Base-by-base conservation (phyloP, 345 rosid genomes). In the Lumnitzera racemosa region DNA sequence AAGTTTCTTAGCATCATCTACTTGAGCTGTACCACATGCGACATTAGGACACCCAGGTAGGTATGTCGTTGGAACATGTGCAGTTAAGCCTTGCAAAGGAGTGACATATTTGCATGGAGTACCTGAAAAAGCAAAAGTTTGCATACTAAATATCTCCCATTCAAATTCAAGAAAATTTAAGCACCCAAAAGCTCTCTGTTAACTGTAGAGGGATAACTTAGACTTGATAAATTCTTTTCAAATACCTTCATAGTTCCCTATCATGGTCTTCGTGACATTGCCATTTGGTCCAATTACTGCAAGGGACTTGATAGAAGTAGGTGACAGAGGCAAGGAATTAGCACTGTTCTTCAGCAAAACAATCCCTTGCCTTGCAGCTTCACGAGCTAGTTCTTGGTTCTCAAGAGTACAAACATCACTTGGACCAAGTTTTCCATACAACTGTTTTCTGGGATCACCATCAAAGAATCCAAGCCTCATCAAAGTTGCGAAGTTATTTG, bases 241-340 rank as follows among this genome's bases (percentile, higher is more conserved):
- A 13, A 11, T 50, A 83, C 96, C 98, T 80, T 78, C 96, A 31
- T 90, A 94, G 82, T 94, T 94, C 51, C 99, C 99, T 15, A 94
- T 90, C 99, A 94, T 94, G 47, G 95, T 86, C 53, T 84, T 82
- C 1, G 99, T 90, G 72, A 80, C 97, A 64, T 94, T 81, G n/a
- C 90, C 91, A 50, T 94, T 87, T 0, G 99, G 97, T 56, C 99
- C 99, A 27, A 94, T 88, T 24, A 94, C 95, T 0, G 99, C 97
- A 52, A 94, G 56, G 17, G 76, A 71, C 67, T 81, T 86, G 24
- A 80, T 77, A 43, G 82, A 49, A 41, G 66, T 51, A 12, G 87
- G 81, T 60, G 88, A 73, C n/a, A 94, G 70, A 31, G 99, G 99
- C 59, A 94, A 64, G 11, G 76, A 82, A 4, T 79, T 83, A 12